These are phyloP conservation scores for Candida pseudofarinosa DNA, from an alignment of 805 yeast genomes.

Conservation along the genomic window DNA sequence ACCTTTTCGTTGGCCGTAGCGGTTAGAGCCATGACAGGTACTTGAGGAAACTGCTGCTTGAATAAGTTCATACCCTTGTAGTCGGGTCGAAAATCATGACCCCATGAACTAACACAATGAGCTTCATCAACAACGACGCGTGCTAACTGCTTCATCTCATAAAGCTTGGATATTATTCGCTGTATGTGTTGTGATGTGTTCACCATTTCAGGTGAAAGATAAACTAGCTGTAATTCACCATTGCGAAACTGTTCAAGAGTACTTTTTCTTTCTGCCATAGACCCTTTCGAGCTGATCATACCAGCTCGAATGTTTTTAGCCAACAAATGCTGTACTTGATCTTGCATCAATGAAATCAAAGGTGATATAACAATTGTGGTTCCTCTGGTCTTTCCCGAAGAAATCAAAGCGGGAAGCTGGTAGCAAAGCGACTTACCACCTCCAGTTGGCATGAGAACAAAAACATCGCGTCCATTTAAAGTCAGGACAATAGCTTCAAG, in stretches of 20 bases:
- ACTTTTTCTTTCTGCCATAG: conserved; percentile 56
- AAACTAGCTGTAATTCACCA: conserved; percentile 72
- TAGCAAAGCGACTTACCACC: conserved; percentile 97
- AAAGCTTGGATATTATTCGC: conserved; percentile 54
- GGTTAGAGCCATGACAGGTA: conserved; percentile 93
- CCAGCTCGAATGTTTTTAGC: conserved; percentile 72
- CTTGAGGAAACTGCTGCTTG: conserved; percentile 66
- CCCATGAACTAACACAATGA: conserved; percentile 98
- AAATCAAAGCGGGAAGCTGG: conserved; percentile 87
- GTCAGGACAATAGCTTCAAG: conserved; percentile 81
- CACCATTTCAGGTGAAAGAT: conserved; percentile 93
- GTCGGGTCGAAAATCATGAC: conserved; percentile 97
- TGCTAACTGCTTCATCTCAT: conserved; percentile 58
- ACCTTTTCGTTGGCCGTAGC: conserved; percentile 96
- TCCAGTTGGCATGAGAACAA: conserved; percentile 97
- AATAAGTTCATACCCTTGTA: conserved; percentile 77
- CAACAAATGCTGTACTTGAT: conserved; percentile 81
- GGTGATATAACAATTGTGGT: conserved; percentile 93
- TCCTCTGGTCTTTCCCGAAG: conserved; percentile 71
- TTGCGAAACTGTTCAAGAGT: conserved; percentile 58
- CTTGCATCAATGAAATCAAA: conserved; percentile 93
- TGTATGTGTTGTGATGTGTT: conserved; percentile 68
- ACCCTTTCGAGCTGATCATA: conserved; percentile 78
- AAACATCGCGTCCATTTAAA: conserved; percentile 74
- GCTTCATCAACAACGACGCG: conserved; percentile 95